Evolutionary conservation across 768 basidiomycete genomes (phyloP).

Genomic region (Xerocomus brunneocitrinus): DNA sequence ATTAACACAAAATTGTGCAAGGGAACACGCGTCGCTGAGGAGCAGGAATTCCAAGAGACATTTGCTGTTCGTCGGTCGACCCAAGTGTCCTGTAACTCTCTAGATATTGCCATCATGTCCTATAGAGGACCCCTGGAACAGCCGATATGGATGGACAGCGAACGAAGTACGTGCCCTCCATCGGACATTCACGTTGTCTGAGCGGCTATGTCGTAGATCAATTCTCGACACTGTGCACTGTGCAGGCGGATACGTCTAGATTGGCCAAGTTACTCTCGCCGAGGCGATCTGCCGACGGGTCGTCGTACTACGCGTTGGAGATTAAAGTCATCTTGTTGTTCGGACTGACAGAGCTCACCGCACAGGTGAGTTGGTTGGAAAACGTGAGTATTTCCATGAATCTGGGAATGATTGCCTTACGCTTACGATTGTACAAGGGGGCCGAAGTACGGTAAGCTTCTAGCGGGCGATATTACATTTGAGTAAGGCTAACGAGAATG

Average conservation of each 20-base stretch:
- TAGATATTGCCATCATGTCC: conserved; percentile 25
- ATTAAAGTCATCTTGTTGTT: conserved; percentile 43
- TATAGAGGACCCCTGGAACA: conserved; percentile 27
- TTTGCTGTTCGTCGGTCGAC: conserved; percentile 31
- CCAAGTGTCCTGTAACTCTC: conserved; percentile 16
- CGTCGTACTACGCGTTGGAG: conserved; percentile 25
- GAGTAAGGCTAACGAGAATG: background rate
- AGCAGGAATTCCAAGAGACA: conserved; percentile 40
- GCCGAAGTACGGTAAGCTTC: conserved; percentile 33
- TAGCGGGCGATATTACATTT: background rate
- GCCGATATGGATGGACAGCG: conserved; percentile 33
- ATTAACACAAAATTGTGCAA: conserved; percentile 14
- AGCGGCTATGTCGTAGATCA: conserved; percentile 18
- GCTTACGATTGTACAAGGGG: conserved; percentile 19
- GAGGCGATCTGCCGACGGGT: conserved; percentile 20
- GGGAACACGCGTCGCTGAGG: conserved; percentile 44
- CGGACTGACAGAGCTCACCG: conserved; percentile 50
- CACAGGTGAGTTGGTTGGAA: conserved; percentile 49
- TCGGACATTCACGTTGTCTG: background rate
- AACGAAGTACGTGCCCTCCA: conserved; percentile 22
- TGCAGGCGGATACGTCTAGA: conserved; percentile 31
- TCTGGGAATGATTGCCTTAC: background rate
- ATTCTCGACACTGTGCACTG: conserved; percentile 34
- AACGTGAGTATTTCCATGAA: conserved; percentile 32
- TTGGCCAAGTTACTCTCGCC: conserved; percentile 24